Base-by-base conservation (phyloP, 768 basidiomycete species). In the Pisolithus albus region DNA sequence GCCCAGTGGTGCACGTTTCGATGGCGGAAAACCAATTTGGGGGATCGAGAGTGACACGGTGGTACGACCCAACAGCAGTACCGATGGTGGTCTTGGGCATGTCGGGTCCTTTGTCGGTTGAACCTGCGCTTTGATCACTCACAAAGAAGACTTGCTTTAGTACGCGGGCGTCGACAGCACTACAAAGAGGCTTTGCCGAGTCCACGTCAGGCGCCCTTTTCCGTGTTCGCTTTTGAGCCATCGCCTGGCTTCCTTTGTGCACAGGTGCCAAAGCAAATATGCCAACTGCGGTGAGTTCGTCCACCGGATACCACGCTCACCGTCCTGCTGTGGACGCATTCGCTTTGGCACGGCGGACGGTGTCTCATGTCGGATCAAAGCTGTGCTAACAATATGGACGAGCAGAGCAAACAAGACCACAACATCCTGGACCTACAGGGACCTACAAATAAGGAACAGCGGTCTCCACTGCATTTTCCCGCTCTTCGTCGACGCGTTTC, bases 391-490 rank as follows among this genome's bases (percentile, higher is more conserved):
- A 13, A 2, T 28, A 2, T 34, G 41, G 42, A 38, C 18, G 34
- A 50, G 52, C 43, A 59, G 59, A 5, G 51, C 42, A 69, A 67
- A 67, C 61, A 67, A 50, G 43, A 54, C 46, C 67, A 69, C 57
- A 67, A 65, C 59, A 69, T 5, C 16, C 18, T 67, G 66, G 66
- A 67, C 66, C 66, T 56, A 67, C 66, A 67, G 34, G 61, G 55
- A 67, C 59, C 66, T 63, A 67, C 66, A 57, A 69, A 69, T 67
- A 60, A 46, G 56, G 66, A 58, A 55, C 30, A 52, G 30, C 30
- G 8, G 52, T 52, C 54, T 46, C 53, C 55, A 53, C 53, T 46
- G 55, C 46, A 64, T 66, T 64, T 59, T 56, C 55, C 64, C 55
- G 50, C 53, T 50, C 44, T 56, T 52, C 60, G 55, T 52, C 57